Evolutionary conservation across 441 rosid genomes (phyloP).

Genomic region (Populus hybrid): DNA sequence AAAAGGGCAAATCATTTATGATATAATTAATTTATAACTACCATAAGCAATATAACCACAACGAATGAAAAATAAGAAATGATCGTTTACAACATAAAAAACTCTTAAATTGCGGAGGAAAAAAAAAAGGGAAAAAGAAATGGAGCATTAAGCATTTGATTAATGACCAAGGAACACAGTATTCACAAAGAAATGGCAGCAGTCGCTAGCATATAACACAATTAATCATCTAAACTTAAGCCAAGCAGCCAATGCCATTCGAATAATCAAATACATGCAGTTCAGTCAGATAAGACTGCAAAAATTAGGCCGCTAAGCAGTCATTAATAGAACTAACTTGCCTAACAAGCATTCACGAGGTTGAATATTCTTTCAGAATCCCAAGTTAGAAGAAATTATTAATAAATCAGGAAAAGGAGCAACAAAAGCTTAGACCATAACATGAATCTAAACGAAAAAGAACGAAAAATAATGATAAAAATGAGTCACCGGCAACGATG

Average conservation of each 20-base stretch:
- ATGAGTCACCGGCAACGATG: neutral
- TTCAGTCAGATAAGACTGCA: neutral
- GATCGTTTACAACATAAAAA: too few relatives aligned
- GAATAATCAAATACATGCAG: neutral
- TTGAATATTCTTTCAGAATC: neutral
- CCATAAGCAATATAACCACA: neutral
- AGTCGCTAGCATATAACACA: neutral
- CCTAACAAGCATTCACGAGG: constrained; percentile 14
- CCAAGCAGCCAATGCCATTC: neutral
- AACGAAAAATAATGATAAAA: neutral
- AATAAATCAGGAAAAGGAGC: neutral
- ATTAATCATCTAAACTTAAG: neutral
- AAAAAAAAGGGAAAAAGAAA: neutral
- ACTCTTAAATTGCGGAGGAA: neutral
- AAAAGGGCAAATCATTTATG: neutral
- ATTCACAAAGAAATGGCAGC: neutral
- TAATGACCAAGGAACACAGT: neutral
- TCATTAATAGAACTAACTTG: constrained; percentile 17
- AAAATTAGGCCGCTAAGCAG: neutral
- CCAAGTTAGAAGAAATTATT: neutral
- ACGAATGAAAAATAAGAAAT: neutral
- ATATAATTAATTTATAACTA: neutral
- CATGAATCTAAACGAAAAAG: neutral
- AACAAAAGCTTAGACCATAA: neutral
- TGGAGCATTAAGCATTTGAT: neutral